phyloP scores from a whole-genome alignment of 306 rosid genomes.

The Datisca glomerata region DNA sequence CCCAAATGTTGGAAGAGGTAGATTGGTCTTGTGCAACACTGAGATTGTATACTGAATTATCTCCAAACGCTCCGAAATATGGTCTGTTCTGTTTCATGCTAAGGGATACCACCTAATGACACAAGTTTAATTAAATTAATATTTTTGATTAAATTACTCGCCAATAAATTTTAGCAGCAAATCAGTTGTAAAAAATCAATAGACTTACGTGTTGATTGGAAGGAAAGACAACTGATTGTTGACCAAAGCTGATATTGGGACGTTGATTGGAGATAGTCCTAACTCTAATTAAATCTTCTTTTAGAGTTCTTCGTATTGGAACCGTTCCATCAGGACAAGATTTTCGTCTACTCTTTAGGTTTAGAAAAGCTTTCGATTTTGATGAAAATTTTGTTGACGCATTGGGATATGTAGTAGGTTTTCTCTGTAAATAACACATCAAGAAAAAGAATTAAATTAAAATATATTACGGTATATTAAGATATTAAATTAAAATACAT shows the following conservation, averaged over 20 bases:
- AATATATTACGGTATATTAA: not conserved
- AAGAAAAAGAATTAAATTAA: not conserved
- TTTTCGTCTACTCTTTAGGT: not conserved
- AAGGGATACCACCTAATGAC: constrained; percentile 2
- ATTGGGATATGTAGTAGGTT: not conserved
- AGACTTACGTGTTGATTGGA: constrained; percentile 2
- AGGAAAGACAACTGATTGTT: not conserved
- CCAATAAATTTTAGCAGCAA: not conserved
- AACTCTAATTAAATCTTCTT: not conserved
- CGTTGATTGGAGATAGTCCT: not conserved
- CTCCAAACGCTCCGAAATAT: constrained; percentile 1
- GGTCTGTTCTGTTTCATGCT: not conserved
- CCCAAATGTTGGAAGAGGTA: not conserved
- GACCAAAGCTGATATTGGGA: not conserved
- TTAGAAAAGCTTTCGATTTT: not conserved
- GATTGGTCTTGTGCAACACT: constrained; percentile 5
- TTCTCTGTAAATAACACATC: not conserved
- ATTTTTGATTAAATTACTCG: not conserved
- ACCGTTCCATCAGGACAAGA: constrained; percentile 10
- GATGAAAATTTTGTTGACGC: not conserved
- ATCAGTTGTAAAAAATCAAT: too few species aligned
- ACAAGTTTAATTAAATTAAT: not conserved
- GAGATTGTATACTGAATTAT: not conserved
- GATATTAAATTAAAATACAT: too few species aligned
- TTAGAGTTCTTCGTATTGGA: constrained; percentile 15